phyloP scores from a whole-genome alignment of 352 stramenopile genomes.

The Pythium periplocum region DNA sequence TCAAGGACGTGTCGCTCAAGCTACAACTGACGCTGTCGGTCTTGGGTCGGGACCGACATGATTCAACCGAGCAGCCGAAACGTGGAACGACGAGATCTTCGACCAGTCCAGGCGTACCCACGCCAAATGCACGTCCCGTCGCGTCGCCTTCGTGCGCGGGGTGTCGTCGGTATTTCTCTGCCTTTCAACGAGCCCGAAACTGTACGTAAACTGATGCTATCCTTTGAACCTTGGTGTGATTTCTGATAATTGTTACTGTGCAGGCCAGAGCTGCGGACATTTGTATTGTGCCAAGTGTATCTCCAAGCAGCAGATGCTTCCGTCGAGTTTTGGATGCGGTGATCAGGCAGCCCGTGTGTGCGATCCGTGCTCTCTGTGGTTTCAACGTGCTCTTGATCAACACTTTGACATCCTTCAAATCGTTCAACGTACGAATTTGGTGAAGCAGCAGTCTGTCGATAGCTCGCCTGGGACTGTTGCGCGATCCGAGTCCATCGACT shows the following conservation, averaged over 20 bases:
- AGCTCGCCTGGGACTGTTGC: no score
- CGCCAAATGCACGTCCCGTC: slow-evolving; percentile 27
- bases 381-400: slow-evolving; percentile 57
- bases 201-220: slow-evolving; percentile 20
- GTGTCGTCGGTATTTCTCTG: slow-evolving; percentile 61
- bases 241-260: background rate
- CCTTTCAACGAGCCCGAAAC: slow-evolving; percentile 61
- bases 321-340: slow-evolving; percentile 47
- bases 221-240: background rate
- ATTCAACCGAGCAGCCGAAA: slow-evolving; percentile 26
- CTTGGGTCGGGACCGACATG: slow-evolving; percentile 38
- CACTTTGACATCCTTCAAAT: slow-evolving; percentile 51
- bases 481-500: no score
- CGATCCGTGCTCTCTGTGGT: slow-evolving; percentile 53
- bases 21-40: slow-evolving; percentile 50
- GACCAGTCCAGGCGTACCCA: slow-evolving; percentile 31
- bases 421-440: no score
- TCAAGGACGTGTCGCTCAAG: slow-evolving; percentile 50
- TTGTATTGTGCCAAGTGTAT: slow-evolving; percentile 64
- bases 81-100: slow-evolving; percentile 9
- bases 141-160: slow-evolving; percentile 33
- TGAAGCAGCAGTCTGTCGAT: no score
- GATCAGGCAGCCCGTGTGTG: slow-evolving; percentile 48
- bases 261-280: slow-evolving; percentile 37
- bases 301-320: slow-evolving; percentile 47